Percentiles rank a stretch among this genome's conserved stretches.
phyloP scores from a whole-genome alignment of 352 stramenopile genomes.

The Pythium rishiriense region DNA sequence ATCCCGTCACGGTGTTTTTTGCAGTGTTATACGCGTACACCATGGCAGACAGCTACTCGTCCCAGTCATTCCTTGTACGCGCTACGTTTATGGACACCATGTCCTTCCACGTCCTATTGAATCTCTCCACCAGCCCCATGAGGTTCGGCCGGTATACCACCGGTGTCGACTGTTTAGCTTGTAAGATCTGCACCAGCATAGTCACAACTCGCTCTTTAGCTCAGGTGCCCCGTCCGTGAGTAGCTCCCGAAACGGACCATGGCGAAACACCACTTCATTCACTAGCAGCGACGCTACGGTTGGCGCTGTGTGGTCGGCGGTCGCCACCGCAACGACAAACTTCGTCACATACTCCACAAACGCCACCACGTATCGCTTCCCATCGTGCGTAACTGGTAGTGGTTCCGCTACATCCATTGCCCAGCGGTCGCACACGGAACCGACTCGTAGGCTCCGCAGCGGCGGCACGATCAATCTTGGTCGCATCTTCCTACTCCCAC shows the following conservation, averaged over 20 bases:
- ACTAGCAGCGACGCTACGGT: conserved; percentile 23
- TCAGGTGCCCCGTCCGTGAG: conserved; percentile 23
- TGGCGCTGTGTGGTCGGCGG: neutral
- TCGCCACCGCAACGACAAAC: conserved; percentile 17
- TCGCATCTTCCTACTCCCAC: conserved; percentile 17
- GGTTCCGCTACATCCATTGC: conserved; percentile 15
- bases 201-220: neutral
- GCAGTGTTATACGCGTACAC: conserved; percentile 16
- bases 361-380: conserved; percentile 17
- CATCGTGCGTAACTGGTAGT: conserved; percentile 2
- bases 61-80: conserved; percentile 13
- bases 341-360: conserved; percentile 19
- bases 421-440: conserved; percentile 20
- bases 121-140: conserved; percentile 6
- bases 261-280: conserved; percentile 14
- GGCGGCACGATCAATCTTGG: conserved; percentile 17
- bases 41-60: conserved; percentile 18
- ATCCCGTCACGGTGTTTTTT: conserved; percentile 1
- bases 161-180: conserved; percentile 22
- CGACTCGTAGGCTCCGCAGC: conserved; percentile 18
- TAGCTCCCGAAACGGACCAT: conserved; percentile 21
- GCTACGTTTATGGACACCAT: conserved; percentile 22
- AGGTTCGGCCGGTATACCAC: conserved; percentile 25
- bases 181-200: conserved; percentile 21
- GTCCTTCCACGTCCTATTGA: conserved; percentile 26